phyloP scores from a whole-genome alignment of 2,329 filamentous ascomycete genomes.

The Bipolaris zeicola region DNA sequence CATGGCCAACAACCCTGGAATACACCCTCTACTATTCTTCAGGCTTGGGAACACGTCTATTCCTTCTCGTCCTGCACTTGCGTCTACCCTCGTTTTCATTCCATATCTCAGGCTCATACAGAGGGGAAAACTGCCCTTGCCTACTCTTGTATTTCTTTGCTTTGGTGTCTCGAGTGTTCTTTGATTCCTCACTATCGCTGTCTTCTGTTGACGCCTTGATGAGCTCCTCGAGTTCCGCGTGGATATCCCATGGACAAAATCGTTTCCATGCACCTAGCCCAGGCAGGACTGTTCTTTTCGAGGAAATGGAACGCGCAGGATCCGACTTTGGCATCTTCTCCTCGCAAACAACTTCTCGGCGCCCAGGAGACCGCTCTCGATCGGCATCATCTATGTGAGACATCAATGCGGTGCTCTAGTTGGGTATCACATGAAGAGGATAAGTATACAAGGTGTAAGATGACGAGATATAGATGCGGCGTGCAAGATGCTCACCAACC shows the following conservation, averaged over 20 bases:
- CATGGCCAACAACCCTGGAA: background rate
- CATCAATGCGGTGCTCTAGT: slow-evolving; percentile 11
- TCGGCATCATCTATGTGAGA: slow-evolving; percentile 8
- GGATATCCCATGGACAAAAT: slow-evolving; percentile 2
- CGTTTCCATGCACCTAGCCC: background rate
- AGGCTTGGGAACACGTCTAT: background rate
- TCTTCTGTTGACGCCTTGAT: slow-evolving; percentile 12
- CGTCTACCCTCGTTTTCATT: background rate
- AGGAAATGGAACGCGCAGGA: slow-evolving; percentile 3
- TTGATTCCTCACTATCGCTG: slow-evolving; percentile 1
- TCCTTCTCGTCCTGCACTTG: slow-evolving; percentile 7
- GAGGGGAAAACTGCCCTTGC: background rate
- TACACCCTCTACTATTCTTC: background rate
- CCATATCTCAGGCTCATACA: background rate
- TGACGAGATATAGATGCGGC: background rate
- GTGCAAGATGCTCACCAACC: slow-evolving; percentile 32
- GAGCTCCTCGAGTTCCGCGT: slow-evolving; percentile 10
- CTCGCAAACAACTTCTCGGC: slow-evolving; percentile 8
- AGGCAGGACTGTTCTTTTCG: slow-evolving; percentile 2
- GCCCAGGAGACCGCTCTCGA: slow-evolving; percentile 5
- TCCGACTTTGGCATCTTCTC: slow-evolving; percentile 4
- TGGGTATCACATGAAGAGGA: background rate
- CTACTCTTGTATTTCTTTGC: background rate
- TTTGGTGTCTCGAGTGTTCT: background rate
- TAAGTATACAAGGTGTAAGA: background rate